Conservation (phyloP, 2,329 filamentous ascomycete species). For the Phaeophleospora eucalypticola region DNA sequence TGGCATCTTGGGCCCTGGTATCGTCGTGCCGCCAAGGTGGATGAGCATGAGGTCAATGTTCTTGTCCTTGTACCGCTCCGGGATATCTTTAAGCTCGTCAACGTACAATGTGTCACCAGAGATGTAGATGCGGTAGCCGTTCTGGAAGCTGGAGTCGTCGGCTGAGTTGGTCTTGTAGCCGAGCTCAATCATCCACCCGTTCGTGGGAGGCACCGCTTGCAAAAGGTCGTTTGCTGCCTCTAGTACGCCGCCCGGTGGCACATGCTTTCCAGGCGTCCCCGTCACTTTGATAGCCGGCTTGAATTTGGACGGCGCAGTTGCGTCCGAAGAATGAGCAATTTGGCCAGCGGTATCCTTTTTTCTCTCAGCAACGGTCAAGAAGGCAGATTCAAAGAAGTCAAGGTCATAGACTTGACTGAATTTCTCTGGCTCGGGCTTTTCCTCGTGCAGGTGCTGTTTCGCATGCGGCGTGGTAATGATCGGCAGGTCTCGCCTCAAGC, state of each 20-base stretch:
- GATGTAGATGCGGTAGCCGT: conserved; percentile 56
- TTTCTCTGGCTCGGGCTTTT: conserved; percentile 42
- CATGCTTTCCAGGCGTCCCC: conserved; percentile 62
- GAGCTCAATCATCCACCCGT: conserved; percentile 64
- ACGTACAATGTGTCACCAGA: conserved; percentile 62
- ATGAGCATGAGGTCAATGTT: conserved; percentile 63
- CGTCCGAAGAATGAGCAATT: conserved; percentile 1
- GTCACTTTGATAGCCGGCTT: conserved; percentile 53
- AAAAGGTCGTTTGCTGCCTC: conserved; percentile 46
- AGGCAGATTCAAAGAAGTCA: conserved; percentile 52
- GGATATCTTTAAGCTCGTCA: conserved; percentile 59
- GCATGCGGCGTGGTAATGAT: conserved; percentile 64
- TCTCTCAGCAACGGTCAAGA: conserved; percentile 45
- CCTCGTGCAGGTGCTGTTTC: conserved; percentile 47
- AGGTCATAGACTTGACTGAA: conserved; percentile 55
- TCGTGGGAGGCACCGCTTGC: conserved; percentile 58
- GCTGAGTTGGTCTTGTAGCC: conserved; percentile 39
- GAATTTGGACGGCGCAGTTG: conserved; percentile 16
- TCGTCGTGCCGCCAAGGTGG: conserved; percentile 63
- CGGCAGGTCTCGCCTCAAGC: conserved; percentile 51
- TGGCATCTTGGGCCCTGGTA: conserved; percentile 56
- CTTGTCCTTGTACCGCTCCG: conserved; percentile 49
- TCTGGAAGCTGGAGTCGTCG: conserved; percentile 34
- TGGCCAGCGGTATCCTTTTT: not conserved
- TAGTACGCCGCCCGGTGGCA: conserved; percentile 46